Percentiles rank a stretch among this genome's conserved stretches.
phyloP scores from a whole-genome alignment of 768 basidiomycete species.

The Amanita jacksonii region DNA sequence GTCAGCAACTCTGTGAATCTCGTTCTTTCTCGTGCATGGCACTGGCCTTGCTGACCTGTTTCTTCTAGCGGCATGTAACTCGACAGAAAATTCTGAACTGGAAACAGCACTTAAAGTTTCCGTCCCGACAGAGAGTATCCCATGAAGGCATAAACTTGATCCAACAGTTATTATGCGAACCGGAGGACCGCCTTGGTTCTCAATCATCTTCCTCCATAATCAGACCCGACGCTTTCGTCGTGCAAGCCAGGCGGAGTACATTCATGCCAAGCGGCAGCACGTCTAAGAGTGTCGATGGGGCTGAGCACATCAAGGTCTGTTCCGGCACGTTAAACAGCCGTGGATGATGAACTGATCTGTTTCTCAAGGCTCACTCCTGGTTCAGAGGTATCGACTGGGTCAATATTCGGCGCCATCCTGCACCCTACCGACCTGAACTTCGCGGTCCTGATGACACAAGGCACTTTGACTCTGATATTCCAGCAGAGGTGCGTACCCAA shows the following conservation, averaged over 20 bases:
- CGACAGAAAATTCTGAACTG: constrained; percentile 97
- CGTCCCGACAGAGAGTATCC: constrained; percentile 71
- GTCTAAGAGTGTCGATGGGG: constrained; percentile 66
- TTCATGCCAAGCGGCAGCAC: constrained; percentile 45
- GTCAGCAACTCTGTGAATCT: constrained; percentile 75
- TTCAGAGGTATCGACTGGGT: constrained; percentile 88
- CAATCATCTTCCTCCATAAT: constrained; percentile 57
- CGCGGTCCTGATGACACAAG: constrained; percentile 76
- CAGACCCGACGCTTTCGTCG: constrained; percentile 69
- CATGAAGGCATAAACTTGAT: constrained; percentile 84
- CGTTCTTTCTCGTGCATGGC: neutral
- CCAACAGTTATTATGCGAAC: constrained; percentile 86
- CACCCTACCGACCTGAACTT: constrained; percentile 88
- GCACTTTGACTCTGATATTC: constrained; percentile 94
- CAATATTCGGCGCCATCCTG: constrained; percentile 72
- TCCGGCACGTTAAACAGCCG: constrained; percentile 10
- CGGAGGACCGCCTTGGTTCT: constrained; percentile 87
- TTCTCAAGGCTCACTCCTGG: constrained; percentile 69
- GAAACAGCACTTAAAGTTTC: constrained; percentile 84
- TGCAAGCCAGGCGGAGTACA: constrained; percentile 65
- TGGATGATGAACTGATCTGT: constrained; percentile 10
- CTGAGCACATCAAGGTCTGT: constrained; percentile 80
- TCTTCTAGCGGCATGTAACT: constrained; percentile 83
- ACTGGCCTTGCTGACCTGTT: constrained; percentile 9
- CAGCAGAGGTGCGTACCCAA: constrained; percentile 60